Base-by-base conservation (phyloP, 371 early-diverging fungal genomes). In the Basidiobolus meristosporus region DNA sequence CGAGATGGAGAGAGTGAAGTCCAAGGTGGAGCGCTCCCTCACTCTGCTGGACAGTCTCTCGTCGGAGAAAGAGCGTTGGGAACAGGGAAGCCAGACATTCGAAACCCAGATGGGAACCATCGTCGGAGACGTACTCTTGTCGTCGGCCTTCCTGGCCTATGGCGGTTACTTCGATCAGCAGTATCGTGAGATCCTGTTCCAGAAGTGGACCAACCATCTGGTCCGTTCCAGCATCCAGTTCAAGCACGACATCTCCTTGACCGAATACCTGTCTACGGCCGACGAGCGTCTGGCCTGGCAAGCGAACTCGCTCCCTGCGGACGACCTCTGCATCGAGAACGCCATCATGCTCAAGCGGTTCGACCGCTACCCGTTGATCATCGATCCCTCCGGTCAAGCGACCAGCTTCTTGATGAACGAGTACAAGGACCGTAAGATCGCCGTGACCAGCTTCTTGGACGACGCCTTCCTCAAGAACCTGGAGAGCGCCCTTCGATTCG, bases 161-260 rank as follows among this genome's bases (percentile, higher is more conserved):
- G 87, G 80, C 26, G 98, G 98, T 28, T 87, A 79, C 72, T 95
- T 91, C 66, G 95, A 91, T 57, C 97, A 96, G 60, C 81, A 85
- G 44, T 81, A 91, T 52, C 82, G 98, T 47, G 78, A 78, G 43
- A 50, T 70, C 38, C 60, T 97, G 32, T 46, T 85, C 41, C 52
- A 56, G 29, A 76, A 72, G 36, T 96, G 96, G 93, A 68, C 67
- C 19, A 59, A 55, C 20, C 88, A 90, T 46, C 53, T 93, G 2
- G 38, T 56, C 15, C 51, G 61, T n/a, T 78, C 91, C 15, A 71
- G 68, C 14, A 76, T 97, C 42, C 60, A 64, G 44, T 90, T 68
- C 63, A 84, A 89, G 47, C 52, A 62, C 2, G 87, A 88, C 21
- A 59, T 93, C 22, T 82, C 90, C 4, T 57, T 95, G 21, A 68